Evolutionary conservation across 1,284 basidiomycete genomes (phyloP).

Genomic region (Uromyces viciae-fabae): DNA sequence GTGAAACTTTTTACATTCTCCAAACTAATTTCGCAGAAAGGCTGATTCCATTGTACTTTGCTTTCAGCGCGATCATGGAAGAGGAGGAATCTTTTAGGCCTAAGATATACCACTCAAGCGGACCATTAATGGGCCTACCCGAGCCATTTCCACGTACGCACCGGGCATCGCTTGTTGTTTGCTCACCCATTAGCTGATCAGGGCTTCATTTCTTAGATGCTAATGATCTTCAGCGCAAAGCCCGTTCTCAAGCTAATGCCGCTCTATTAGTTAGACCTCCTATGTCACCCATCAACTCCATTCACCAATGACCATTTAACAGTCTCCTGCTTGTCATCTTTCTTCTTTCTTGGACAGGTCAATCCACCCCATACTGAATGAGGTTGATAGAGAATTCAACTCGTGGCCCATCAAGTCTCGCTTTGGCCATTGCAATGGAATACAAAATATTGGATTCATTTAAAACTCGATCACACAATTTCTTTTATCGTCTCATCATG

Average conservation of each 20-base stretch:
- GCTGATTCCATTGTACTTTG: conserved; percentile 13
- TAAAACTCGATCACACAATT: not conserved
- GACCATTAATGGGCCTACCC: conserved; percentile 66
- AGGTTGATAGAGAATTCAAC: conserved; percentile 7
- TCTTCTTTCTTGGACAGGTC: conserved; percentile 30
- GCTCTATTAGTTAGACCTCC: conserved; percentile 32
- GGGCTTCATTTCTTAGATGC: conserved; percentile 16
- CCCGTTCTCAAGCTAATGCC: conserved; percentile 45
- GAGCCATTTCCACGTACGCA: conserved; percentile 66
- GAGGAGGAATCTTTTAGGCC: conserved; percentile 73
- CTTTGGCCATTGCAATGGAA: not conserved
- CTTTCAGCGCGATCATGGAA: conserved; percentile 64
- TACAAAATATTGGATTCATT: not conserved
- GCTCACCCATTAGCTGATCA: not conserved
- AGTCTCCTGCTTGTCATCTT: conserved; percentile 17
- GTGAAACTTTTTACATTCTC: conserved; percentile 51
- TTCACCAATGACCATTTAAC: not conserved
- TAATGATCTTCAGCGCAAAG: conserved; percentile 43
- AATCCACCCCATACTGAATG: conserved; percentile 9
- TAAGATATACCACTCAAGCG: conserved; percentile 74
- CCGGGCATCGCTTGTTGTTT: no score
- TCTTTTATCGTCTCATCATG: not conserved
- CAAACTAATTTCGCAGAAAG: not conserved
- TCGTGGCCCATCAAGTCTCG: conserved; percentile 3
- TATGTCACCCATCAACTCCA: not conserved